phyloP scores from a whole-genome alignment of 176 grass and related monocot genomes.

The Alopecurus myosuroides region DNA sequence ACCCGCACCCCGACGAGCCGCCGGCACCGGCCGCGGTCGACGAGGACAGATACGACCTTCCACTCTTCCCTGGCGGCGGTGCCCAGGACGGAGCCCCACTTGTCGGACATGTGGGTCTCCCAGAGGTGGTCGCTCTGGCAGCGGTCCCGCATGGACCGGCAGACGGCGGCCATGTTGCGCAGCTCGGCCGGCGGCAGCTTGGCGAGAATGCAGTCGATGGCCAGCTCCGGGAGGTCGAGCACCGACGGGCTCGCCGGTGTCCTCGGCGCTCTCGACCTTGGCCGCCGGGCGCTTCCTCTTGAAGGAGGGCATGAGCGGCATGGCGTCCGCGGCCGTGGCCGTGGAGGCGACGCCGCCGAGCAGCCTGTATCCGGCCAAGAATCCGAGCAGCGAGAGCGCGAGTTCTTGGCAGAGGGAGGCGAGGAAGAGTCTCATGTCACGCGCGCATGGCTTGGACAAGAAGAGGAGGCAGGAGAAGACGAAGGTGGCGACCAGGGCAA shows the following conservation, averaged over 20 bases:
- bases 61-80: slow-evolving; percentile 45
- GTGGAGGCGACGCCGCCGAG: slow-evolving; percentile 18
- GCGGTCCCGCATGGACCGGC: slow-evolving; percentile 50
- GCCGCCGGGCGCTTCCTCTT: slow-evolving; percentile 53
- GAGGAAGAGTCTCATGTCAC: slow-evolving; percentile 72
- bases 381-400: slow-evolving; percentile 25
- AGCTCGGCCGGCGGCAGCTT: slow-evolving; percentile 63
- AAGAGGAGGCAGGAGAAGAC: slow-evolving; percentile 48
- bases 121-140: slow-evolving; percentile 77
- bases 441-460: slow-evolving; percentile 62
- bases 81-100: slow-evolving; percentile 80
- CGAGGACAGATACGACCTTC: slow-evolving; percentile 54
- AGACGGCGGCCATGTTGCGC: slow-evolving; percentile 63
- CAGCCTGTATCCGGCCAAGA: slow-evolving; percentile 33
- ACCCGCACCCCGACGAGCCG: background rate
- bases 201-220: slow-evolving; percentile 79
- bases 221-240: slow-evolving; percentile 86
- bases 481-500: slow-evolving; percentile 64
- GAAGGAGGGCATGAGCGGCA: slow-evolving; percentile 32
- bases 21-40: background rate
- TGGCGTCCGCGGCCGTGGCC: background rate
- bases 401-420: slow-evolving; percentile 52
- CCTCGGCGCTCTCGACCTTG: slow-evolving; percentile 33
- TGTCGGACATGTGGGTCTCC: slow-evolving; percentile 79
- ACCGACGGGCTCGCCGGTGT: slow-evolving; percentile 32